These are phyloP conservation scores for Agroathelia rolfsii DNA, from an alignment of 1,284 basidiomycete genomes.

Conservation along the genomic window DNA sequence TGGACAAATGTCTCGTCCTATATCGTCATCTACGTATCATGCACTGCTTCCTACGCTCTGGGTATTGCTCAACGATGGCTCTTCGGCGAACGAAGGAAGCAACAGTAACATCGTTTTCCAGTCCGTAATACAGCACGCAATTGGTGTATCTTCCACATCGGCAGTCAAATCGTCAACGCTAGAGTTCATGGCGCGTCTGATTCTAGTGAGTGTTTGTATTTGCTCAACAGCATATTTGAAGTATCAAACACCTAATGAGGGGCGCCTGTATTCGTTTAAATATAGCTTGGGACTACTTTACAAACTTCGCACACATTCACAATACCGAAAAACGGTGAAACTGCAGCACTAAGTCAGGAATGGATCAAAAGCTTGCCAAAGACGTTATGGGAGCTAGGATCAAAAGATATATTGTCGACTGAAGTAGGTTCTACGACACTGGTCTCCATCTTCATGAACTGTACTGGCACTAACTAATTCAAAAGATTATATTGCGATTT, in stretches of 20 bases:
- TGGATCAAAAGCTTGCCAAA: conserved; percentile 68
- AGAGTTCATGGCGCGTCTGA: conserved; percentile 61
- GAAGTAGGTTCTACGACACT: conserved; percentile 42
- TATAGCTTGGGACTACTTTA: conserved; percentile 51
- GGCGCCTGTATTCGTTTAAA: no score
- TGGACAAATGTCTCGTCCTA: conserved; percentile 30
- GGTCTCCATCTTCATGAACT: neutral
- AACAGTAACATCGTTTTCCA: conserved; percentile 31
- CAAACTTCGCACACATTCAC: conserved; percentile 45
- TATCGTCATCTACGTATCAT: conserved; percentile 56
- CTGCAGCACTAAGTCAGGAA: conserved; percentile 37
- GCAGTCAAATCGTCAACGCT: conserved; percentile 53
- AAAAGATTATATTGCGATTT: conserved; percentile 48
- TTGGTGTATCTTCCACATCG: conserved; percentile 44
- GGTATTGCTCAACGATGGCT: conserved; percentile 62
- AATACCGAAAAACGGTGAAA: conserved; percentile 22
- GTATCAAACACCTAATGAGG: no score
- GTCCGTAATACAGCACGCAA: conserved; percentile 50
- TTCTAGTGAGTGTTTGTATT: conserved; percentile 41
- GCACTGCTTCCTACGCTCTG: conserved; percentile 78
- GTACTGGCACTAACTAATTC: conserved; percentile 2
- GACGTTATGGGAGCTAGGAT: conserved; percentile 75
- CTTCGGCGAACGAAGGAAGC: conserved; percentile 14
- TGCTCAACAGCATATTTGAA: neutral
- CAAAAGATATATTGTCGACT: conserved; percentile 40